These are phyloP conservation scores for Cocos nucifera DNA, from an alignment of 176 grass and related monocot genomes.

Conservation along the genomic window DNA sequence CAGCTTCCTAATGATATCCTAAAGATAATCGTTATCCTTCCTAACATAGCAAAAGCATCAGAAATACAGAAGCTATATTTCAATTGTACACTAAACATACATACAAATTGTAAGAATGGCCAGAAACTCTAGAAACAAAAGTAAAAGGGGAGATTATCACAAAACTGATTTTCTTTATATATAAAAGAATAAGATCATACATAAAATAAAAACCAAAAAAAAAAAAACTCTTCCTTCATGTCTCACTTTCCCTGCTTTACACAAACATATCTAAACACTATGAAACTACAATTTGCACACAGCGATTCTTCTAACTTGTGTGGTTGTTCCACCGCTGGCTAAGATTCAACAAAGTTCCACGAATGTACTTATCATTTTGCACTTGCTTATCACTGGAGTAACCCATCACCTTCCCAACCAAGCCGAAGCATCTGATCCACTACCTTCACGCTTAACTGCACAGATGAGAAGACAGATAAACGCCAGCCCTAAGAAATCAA, in stretches of 20 bases:
- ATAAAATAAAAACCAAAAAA: background rate
- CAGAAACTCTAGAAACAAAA: too few species aligned
- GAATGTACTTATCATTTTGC: background rate
- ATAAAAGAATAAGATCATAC: constrained; percentile 12
- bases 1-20: too few species aligned
- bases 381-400: constrained; percentile 51
- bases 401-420: constrained; percentile 96
- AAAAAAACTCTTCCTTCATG: background rate
- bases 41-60: too few species aligned
- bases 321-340: background rate
- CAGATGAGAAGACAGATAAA: too few species aligned
- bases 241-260: background rate
- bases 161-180: constrained; percentile 12
- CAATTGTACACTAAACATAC: too few species aligned
- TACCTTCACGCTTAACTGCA: constrained; percentile 92
- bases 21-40: too few species aligned
- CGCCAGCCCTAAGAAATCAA: too few species aligned
- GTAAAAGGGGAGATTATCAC: background rate
- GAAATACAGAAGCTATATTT: too few species aligned
- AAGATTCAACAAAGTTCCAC: background rate
- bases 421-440: constrained; percentile 99
- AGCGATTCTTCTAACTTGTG: background rate
- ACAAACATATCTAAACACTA: background rate
- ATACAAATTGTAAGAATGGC: too few species aligned
- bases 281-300: constrained; percentile 11